Percentiles rank a stretch among this genome's conserved stretches.
These are phyloP conservation scores for Jackrogersella minutella DNA, from an alignment of 495 filamentous ascomycete species.

Conservation along the genomic window DNA sequence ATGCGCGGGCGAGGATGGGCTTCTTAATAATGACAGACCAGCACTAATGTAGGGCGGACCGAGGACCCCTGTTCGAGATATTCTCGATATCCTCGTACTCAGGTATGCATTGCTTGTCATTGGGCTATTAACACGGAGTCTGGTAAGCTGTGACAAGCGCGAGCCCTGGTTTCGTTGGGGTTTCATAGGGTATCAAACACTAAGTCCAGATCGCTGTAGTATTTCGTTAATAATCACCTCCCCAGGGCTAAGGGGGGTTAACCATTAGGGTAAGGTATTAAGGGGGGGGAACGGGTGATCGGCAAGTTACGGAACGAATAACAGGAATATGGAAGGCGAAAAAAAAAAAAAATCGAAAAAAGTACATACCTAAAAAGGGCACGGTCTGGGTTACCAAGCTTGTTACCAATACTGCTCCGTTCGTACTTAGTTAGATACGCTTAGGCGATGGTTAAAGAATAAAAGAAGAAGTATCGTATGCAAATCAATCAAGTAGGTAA, in stretches of 20 bases:
- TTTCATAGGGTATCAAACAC: conserved; percentile 43
- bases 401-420: no score
- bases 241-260: conserved; percentile 8
- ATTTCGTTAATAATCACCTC: conserved; percentile 28
- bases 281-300: conserved; percentile 33
- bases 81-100: conserved; percentile 28
- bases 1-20: conserved; percentile 31
- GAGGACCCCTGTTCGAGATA: conserved; percentile 33
- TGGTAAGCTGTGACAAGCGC: conserved; percentile 38
- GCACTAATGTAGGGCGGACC: conserved; percentile 31
- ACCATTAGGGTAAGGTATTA: conserved; percentile 1
- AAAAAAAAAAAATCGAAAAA: neutral
- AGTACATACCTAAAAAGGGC: conserved; percentile 17
- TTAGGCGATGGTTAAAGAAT: no score
- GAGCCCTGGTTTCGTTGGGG: conserved; percentile 41
- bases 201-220: conserved; percentile 31
- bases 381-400: conserved; percentile 29
- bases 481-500: conserved; percentile 22
- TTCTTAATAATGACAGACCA: conserved; percentile 42
- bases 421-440: no score
- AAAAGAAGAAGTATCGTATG: neutral
- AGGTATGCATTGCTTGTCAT: conserved; percentile 32
- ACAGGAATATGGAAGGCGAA: conserved; percentile 12
- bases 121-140: conserved; percentile 40
- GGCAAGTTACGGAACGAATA: conserved; percentile 42